Base-by-base conservation (phyloP, 1,139 yeast species). In the Kodamaea arcana region DNA sequence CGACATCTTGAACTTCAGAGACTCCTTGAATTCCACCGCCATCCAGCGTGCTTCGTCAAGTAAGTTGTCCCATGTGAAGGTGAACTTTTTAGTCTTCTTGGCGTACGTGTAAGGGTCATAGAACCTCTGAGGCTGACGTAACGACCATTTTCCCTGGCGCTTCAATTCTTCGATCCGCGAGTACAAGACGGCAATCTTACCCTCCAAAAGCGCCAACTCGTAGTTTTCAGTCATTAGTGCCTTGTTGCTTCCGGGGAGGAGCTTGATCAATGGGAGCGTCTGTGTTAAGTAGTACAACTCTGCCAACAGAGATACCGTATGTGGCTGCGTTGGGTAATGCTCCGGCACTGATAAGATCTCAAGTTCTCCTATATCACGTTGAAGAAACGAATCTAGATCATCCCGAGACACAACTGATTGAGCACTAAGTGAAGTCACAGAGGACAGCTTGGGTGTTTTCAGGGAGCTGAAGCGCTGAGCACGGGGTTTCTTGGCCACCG, bases 81-180 rank as follows among this genome's bases (percentile, higher is more conserved):
- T 49, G 13, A 47, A 45, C 32, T 60, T 56, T 35, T 56, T 60
- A 30, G 58, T 65, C 41, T 62, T 59, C 27, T 51, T 58, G 11
- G 48, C 43, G 15, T 62, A 54, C 8, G 72, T 58, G 34, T 77
- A 73, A 0, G 97, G 97, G 43, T 87, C 94, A 17, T 69, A 56
- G 48, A 72, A 81, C 43, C 75, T 72, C 35, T 75, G 69, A 1
- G 95, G 95, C 55, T 94, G 98, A 33, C 95, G 72, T 37, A 90
- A 65, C 18, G 96, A 83, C 98, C 98, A 94, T 48, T 84, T 80
- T 4, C 87, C 86, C 38, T 83, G 82, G 35, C 95, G 69, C 52
- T 88, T 86, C 41, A 94, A 68, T 54, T 90, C 97, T 52, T 92
- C 98, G 31, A 94, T 90, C 39, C 97, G 74, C 3, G 94, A 85